phyloP scores from a whole-genome alignment of 2,329 filamentous ascomycete species.

The Colletotrichum lupini region DNA sequence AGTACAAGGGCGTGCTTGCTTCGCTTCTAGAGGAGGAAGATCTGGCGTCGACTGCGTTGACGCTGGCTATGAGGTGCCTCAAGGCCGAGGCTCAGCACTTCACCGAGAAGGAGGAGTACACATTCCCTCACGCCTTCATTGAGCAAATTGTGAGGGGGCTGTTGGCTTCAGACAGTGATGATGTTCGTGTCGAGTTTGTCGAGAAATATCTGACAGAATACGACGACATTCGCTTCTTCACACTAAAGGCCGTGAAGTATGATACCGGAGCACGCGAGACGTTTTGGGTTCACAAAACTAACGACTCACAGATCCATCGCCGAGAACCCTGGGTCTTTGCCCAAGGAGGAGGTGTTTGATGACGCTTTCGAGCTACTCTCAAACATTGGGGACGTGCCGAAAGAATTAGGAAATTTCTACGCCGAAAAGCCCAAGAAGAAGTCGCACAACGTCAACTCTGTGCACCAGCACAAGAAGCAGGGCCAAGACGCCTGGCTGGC shows the following conservation, averaged over 20 bases:
- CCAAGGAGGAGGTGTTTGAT: slow-evolving; percentile 57
- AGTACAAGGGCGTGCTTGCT: slow-evolving; percentile 75
- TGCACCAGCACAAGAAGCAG: slow-evolving; percentile 78
- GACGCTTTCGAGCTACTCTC: slow-evolving; percentile 72
- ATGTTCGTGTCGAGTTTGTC: slow-evolving; percentile 77
- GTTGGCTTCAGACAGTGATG: slow-evolving; percentile 66
- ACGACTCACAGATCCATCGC: slow-evolving; percentile 45
- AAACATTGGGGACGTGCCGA: slow-evolving; percentile 77
- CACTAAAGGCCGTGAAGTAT: slow-evolving; percentile 79
- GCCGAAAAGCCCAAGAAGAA: slow-evolving; percentile 72
- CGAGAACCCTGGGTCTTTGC: slow-evolving; percentile 37
- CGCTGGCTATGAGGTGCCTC: slow-evolving; percentile 83
- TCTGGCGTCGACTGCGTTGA: slow-evolving; percentile 77
- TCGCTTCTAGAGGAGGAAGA: slow-evolving; percentile 70
- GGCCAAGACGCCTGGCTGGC: slow-evolving; percentile 90
- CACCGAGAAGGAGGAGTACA: slow-evolving; percentile 70
- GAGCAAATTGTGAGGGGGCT: slow-evolving; percentile 72
- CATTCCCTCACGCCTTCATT: slow-evolving; percentile 77
- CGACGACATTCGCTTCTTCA: slow-evolving; percentile 87
- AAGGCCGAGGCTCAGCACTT: slow-evolving; percentile 80
- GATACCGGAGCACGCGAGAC: slow-evolving; percentile 40
- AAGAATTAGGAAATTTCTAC: slow-evolving; percentile 77
- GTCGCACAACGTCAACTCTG: slow-evolving; percentile 72
- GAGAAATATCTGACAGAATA: slow-evolving; percentile 83
- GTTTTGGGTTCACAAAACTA: slow-evolving; percentile 1